Evolutionary conservation across 257 asterid genomes (phyloP).

Genomic region (Solanum chaucha): DNA sequence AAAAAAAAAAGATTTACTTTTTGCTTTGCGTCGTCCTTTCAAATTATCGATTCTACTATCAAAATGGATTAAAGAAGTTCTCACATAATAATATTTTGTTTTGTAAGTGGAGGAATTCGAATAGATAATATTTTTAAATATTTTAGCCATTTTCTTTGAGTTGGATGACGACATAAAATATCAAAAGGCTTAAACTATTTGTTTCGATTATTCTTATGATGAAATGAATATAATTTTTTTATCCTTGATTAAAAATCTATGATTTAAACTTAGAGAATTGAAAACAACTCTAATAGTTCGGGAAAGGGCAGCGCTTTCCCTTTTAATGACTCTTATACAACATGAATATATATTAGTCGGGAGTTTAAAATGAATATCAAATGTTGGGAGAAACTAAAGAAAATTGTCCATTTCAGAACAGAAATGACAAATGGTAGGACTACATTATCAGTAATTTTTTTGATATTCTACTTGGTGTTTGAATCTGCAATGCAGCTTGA

Average conservation of each 20-base stretch:
- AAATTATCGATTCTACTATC: neutral
- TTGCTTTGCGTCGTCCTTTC: neutral
- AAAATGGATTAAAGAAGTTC: neutral
- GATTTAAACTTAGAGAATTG: neutral
- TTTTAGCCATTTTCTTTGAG: neutral
- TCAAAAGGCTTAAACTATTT: neutral
- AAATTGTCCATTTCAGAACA: neutral
- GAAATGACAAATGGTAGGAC: neutral
- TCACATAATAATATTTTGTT: neutral
- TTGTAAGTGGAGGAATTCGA: neutral
- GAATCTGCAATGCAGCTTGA: too few relatives aligned
- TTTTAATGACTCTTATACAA: neutral
- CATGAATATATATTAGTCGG: rapidly evolving
- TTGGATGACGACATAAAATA: neutral
- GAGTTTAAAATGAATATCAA: neutral
- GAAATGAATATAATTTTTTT: neutral
- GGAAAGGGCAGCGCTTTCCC: neutral
- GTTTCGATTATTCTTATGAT: neutral
- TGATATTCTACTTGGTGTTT: neutral
- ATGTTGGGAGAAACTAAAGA: rapidly evolving
- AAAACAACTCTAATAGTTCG: neutral
- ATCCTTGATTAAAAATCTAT: rapidly evolving
- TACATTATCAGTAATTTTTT: neutral
- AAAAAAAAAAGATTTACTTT: neutral
- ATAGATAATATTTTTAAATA: neutral